Conservation (phyloP, 768 basidiomycete species). For the Amanita jacksonii region DNA sequence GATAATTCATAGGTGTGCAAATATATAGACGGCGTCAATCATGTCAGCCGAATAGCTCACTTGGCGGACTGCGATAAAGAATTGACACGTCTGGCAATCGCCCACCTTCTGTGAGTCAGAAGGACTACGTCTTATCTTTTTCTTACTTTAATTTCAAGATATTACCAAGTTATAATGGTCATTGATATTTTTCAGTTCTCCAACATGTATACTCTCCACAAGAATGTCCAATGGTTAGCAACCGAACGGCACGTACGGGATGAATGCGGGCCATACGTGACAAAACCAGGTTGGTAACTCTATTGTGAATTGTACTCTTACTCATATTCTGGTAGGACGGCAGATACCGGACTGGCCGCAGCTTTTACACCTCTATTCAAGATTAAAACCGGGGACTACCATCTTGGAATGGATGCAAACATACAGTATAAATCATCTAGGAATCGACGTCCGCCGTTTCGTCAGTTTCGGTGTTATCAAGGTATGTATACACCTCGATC, state of each 20-base stretch:
- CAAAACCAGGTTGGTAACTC: constrained; percentile 47
- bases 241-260: constrained; percentile 75
- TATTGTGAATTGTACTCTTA: not conserved
- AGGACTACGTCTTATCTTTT: not conserved
- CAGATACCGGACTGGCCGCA: constrained; percentile 78
- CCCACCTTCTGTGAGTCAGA: constrained; percentile 74
- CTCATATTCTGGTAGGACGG: constrained; percentile 30
- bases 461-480: constrained; percentile 97
- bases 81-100: constrained; percentile 77
- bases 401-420: constrained; percentile 84
- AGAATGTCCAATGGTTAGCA: constrained; percentile 80
- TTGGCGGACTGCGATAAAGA: constrained; percentile 83
- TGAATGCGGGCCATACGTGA: constrained; percentile 92
- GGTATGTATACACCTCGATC: constrained; percentile 28
- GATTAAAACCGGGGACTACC: constrained; percentile 73
- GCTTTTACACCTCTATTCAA: constrained; percentile 79
- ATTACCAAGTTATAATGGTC: constrained; percentile 94
- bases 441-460: constrained; percentile 90
- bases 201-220: constrained; percentile 91
- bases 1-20: constrained; percentile 48
- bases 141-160: constrained; percentile 36
- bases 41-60: constrained; percentile 84
- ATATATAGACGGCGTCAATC: constrained; percentile 85
- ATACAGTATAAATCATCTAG: constrained; percentile 56
- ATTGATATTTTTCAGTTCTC: constrained; percentile 97